Percentiles rank a stretch among this genome's conserved stretches.
phyloP scores from a whole-genome alignment of 2,329 filamentous ascomycete genomes.

The Trichoderma sp. region DNA sequence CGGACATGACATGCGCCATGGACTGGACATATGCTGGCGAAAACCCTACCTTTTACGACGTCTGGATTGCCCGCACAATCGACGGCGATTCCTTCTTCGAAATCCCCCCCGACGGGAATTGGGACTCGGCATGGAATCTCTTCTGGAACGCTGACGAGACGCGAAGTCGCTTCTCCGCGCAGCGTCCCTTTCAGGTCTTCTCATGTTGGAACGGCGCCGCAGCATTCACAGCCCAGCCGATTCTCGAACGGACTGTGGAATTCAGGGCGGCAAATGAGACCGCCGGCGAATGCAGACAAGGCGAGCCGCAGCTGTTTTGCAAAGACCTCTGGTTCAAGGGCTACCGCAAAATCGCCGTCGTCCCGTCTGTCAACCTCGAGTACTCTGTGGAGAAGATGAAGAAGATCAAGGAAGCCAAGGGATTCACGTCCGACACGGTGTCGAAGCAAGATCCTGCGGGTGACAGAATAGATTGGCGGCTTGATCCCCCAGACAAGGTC shows the following conservation, averaged over 20 bases:
- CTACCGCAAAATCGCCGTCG: conserved; percentile 51
- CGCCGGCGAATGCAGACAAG: conserved; percentile 48
- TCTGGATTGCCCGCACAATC: conserved; percentile 51
- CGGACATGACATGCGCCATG: conserved; percentile 57
- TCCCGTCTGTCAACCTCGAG: conserved; percentile 54
- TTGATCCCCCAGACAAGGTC: conserved; percentile 42
- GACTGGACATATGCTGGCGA: conserved; percentile 51
- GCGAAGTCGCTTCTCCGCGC: conserved; percentile 31
- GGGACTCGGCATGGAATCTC: conserved; percentile 48
- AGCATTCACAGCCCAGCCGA: conserved; percentile 45
- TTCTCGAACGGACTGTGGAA: conserved; percentile 39
- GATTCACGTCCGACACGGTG: conserved; percentile 42
- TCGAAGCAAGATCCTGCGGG: conserved; percentile 27
- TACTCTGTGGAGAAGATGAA: conserved; percentile 46
- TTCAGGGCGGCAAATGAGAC: conserved; percentile 33
- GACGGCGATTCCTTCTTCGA: conserved; percentile 54
- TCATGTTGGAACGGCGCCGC: conserved; percentile 59
- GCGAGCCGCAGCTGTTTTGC: conserved; percentile 54
- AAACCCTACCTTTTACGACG: conserved; percentile 43
- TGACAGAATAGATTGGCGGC: conserved; percentile 41
- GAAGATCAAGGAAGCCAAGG: conserved; percentile 48
- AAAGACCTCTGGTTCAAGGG: conserved; percentile 54
- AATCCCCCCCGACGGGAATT: conserved; percentile 48
- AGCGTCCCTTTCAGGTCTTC: conserved; percentile 56
- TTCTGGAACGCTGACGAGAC: conserved; percentile 49